These are phyloP conservation scores for Erythrophleum ivorense DNA, from an alignment of 331 rosid genomes.

Conservation along the genomic window DNA sequence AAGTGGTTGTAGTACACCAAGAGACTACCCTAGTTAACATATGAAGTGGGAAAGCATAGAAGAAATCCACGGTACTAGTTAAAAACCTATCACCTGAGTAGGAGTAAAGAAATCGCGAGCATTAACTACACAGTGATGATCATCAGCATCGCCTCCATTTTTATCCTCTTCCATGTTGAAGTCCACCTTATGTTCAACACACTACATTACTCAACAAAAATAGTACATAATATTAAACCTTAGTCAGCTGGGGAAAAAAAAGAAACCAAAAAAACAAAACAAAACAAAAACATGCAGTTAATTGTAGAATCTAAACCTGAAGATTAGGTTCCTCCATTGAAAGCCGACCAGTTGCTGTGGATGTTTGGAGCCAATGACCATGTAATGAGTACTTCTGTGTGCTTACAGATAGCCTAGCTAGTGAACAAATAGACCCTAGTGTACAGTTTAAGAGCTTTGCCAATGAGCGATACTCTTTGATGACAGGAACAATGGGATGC, in stretches of 20 bases:
- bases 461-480: slow-evolving; percentile 89
- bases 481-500: slow-evolving; percentile 92
- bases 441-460: slow-evolving; percentile 92
- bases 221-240: slow-evolving; percentile 25
- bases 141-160: slow-evolving; percentile 54
- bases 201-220: slow-evolving; percentile 58
- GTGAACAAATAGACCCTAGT: slow-evolving; percentile 88
- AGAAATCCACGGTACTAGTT: slow-evolving; percentile 28
- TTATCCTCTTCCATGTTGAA: slow-evolving; percentile 66
- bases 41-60: slow-evolving; percentile 20
- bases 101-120: slow-evolving; percentile 91
- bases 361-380: slow-evolving; percentile 97
- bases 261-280: neutral
- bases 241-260: neutral
- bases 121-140: slow-evolving; percentile 56
- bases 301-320: slow-evolving; percentile 65
- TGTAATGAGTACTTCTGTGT: slow-evolving; percentile 89
- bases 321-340: slow-evolving; percentile 99
- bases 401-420: slow-evolving; percentile 69
- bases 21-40: neutral
- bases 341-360: slow-evolving; percentile 98
- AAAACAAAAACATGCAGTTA: slow-evolving; percentile 10
- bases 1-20: neutral
- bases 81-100: slow-evolving; percentile 68
- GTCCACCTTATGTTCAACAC: slow-evolving; percentile 87